These are phyloP conservation scores for Monascus ruber DNA, from an alignment of 2,329 filamentous ascomycete genomes.

Conservation along the genomic window DNA sequence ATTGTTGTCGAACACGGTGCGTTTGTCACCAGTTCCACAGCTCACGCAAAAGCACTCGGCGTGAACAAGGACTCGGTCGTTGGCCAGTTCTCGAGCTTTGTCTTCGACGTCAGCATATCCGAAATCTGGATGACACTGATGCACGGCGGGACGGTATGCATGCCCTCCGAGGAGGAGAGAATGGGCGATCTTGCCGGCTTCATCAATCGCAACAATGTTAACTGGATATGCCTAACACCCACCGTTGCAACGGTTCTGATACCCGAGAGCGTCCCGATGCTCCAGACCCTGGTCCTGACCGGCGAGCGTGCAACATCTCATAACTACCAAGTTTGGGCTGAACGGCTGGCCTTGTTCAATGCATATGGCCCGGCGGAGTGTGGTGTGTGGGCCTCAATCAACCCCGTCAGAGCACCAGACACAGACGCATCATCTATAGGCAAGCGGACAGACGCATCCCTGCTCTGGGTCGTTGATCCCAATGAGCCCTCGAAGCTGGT, in stretches of 20 bases:
- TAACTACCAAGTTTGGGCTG: not conserved
- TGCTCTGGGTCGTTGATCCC: too few relatives aligned
- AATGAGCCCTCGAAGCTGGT: too few relatives aligned
- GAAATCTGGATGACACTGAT: conserved; percentile 27
- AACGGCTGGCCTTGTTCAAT: not conserved
- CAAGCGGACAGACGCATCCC: too few relatives aligned
- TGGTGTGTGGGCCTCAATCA: too few relatives aligned
- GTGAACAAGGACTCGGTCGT: conserved; percentile 14
- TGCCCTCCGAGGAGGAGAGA: conserved; percentile 34
- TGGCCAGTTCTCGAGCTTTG: conserved; percentile 34
- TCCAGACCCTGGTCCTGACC: not conserved
- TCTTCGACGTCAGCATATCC: conserved; percentile 35
- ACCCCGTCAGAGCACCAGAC: too few relatives aligned
- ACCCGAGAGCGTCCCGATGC: not conserved
- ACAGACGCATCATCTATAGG: too few relatives aligned
- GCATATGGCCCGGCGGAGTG: not conserved
- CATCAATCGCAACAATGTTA: conserved; percentile 35
- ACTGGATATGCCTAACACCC: conserved; percentile 1
- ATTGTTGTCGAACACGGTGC: conserved; percentile 27
- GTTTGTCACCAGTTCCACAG: conserved; percentile 18
- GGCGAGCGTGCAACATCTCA: not conserved
- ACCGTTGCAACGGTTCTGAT: not conserved
- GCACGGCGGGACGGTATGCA: conserved; percentile 37
- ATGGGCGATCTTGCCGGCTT: conserved; percentile 32
- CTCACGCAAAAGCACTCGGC: conserved; percentile 14